Evolutionary conservation across 345 rosid species (phyloP), one percentile per base, ranked within the genome.

Genomic region (Streptanthus diversifolius): DNA sequence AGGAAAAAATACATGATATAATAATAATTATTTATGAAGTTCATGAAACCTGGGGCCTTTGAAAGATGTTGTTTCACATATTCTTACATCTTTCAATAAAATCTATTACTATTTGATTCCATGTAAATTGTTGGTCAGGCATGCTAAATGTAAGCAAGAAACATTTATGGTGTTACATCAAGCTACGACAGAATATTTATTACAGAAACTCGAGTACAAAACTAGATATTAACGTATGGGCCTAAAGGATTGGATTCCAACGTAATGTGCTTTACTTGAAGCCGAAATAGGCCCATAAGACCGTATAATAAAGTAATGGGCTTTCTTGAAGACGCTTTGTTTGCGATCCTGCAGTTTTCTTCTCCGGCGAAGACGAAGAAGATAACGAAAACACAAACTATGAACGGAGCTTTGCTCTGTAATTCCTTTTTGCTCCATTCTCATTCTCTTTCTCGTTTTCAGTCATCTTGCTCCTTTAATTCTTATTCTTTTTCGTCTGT

Each of bases 61-160:
- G 73, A 52, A 75, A 75, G 79, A 53, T 68, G 51, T 54, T 69
- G 64, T 68, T 64, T 68, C 70, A 69, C 64, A 75, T 54, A 25
- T 75, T 53, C 45, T 49, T 48, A 58, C 68, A 68, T 74, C 11
- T 49, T 48, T 59, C 44, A 49, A 49, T 66, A 48, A 47, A 22
- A 3, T 66, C 51, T 66, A 65, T 8, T 21, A 15, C n/a, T 41
- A 45, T 14, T 12, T 9, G 71, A 55, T 73, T 73, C 41, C 59
- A 56, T 65, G 5, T 41, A 72, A 53, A 72, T 72, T 72, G 53
- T 73, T 55, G 54, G 45, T 58, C 60, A 48, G 45, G 36, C 73
- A 25, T 73, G 51, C 59, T 73, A 66, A 36, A 36, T 57, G 61
- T 57, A 47, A 66, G 53, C 62, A 14, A 67, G 7, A 21, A 49